Base-by-base conservation (phyloP, 805 yeast genomes). In the Cyberlindnera subsufficiens region DNA sequence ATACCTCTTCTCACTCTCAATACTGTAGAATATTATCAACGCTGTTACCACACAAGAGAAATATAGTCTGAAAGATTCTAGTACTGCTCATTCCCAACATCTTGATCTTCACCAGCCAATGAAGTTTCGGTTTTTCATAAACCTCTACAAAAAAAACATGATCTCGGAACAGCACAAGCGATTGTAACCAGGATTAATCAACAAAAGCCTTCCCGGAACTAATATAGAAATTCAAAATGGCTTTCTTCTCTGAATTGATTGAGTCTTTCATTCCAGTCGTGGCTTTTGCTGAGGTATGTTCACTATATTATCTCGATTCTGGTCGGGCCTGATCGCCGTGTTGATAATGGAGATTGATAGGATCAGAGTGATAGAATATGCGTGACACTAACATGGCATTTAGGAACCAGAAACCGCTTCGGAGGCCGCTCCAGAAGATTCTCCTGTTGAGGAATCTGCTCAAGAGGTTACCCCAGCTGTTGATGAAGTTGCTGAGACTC, bases 201-300 rank as follows among this genome's bases (percentile, higher is more conserved):
- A 22, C 25, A 22, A 22, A 22, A 22, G 27, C 10, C 27, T 22
- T 5, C 27, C 27, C 10, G 35, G 16, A 11, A 7, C 10, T 14
- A 32, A 32, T 15, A 16, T 18, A 32, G 15, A n/a, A 11, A n/a
- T 32, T 17, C 22, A 30, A 44, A 30, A 50, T 50, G 53, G 33
- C 51, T 29, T 47, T 50, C 43, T 36, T 50, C 20, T 37, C 46
- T 5, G 50, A 42, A 9, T 40, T 88, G 62, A 80, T 85, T 67
- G 95, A 87, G 64, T 74, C 82, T 44, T 72, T 86, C 52, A 71
- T 79, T 54, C 95, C 96, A 61, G 74, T 84, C 54, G 73, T 74
- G 49, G 95, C 95, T 35, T 80, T 75, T 67, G 96, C 96, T 56
- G 96, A 86, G 42, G 52, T 49, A 39, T 6, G 52, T 47, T 15